Evolutionary conservation across 345 rosid genomes (phyloP).

Genomic region (Passiflora organensis): DNA sequence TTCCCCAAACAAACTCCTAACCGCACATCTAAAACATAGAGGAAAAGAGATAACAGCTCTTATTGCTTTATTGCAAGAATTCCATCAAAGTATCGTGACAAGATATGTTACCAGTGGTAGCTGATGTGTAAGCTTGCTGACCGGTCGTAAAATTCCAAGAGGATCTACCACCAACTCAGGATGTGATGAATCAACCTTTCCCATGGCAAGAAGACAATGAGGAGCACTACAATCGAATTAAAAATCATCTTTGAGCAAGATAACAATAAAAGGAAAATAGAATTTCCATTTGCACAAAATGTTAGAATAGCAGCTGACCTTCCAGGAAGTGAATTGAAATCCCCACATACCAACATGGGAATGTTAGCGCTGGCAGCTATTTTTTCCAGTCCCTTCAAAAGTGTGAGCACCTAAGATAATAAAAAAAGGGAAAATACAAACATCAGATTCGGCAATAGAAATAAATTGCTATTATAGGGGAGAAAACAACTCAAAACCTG

Average conservation of each 20-base stretch:
- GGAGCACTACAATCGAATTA: slow-evolving; percentile 64
- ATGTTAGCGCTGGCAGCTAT: slow-evolving; percentile 96
- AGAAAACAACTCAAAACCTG: slow-evolving; percentile 49
- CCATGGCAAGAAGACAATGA: slow-evolving; percentile 92
- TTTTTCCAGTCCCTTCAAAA: slow-evolving; percentile 92
- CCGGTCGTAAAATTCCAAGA: slow-evolving; percentile 77
- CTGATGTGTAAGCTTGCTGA: slow-evolving; percentile 82
- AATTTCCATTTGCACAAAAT: slow-evolving; percentile 5
- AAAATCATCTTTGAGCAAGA: slow-evolving; percentile 10
- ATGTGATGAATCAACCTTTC: slow-evolving; percentile 78
- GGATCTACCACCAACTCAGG: slow-evolving; percentile 84
- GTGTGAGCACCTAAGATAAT: slow-evolving; percentile 74
- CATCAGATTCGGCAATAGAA: slow-evolving; percentile 1
- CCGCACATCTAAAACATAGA: no score
- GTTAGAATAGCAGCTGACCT: slow-evolving; percentile 47
- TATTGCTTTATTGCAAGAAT: no score
- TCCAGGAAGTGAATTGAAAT: slow-evolving; percentile 85
- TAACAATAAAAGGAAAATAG: not conserved
- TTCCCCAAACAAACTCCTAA: not conserved
- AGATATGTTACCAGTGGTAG: slow-evolving; percentile 66
- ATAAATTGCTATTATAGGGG: not conserved
- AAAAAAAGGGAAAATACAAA: slow-evolving; percentile 14
- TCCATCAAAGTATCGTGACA: not conserved
- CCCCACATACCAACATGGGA: slow-evolving; percentile 99
- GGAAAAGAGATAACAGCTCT: no score